phyloP scores from a whole-genome alignment of 352 stramenopile species.

The Halophytophthora polymorphica region DNA sequence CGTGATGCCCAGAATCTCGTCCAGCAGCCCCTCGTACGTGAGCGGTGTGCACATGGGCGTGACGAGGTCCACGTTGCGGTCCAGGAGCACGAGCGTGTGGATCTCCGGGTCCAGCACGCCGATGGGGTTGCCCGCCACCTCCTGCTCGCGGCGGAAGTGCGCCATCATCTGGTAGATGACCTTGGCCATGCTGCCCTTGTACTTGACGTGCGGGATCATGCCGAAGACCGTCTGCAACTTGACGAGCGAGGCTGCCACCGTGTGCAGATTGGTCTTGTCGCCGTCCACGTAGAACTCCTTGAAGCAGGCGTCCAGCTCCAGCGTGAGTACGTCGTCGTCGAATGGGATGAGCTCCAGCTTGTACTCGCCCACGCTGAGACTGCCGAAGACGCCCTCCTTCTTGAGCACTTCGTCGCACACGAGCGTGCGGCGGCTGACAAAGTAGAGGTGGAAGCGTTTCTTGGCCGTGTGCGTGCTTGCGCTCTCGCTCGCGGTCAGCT shows the following conservation, averaged over 20 bases:
- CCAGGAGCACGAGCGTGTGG: slow-evolving; percentile 93
- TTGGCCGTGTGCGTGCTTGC: slow-evolving; percentile 24
- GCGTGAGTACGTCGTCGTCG: slow-evolving; percentile 92
- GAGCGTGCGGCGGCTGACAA: slow-evolving; percentile 88
- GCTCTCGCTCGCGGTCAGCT: slow-evolving; percentile 40
- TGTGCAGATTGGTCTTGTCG: slow-evolving; percentile 88
- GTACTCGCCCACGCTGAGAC: slow-evolving; percentile 86
- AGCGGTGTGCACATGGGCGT: slow-evolving; percentile 95
- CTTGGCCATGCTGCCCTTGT: slow-evolving; percentile 90
- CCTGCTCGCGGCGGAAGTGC: slow-evolving; percentile 90
- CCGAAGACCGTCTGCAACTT: slow-evolving; percentile 93
- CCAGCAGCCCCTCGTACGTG: slow-evolving; percentile 96
- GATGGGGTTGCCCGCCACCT: slow-evolving; percentile 76
- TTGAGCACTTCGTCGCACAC: slow-evolving; percentile 91
- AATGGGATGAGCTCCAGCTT: slow-evolving; percentile 95
- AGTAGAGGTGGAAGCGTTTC: slow-evolving; percentile 88
- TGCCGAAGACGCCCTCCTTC: slow-evolving; percentile 87
- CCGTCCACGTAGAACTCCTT: slow-evolving; percentile 86
- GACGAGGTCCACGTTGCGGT: slow-evolving; percentile 94
- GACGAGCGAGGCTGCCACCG: slow-evolving; percentile 84
- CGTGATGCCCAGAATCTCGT: slow-evolving; percentile 95
- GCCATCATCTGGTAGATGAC: slow-evolving; percentile 91
- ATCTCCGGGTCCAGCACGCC: slow-evolving; percentile 85
- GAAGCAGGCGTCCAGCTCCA: slow-evolving; percentile 90
- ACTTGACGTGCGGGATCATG: slow-evolving; percentile 93